Evolutionary conservation across 352 stramenopile genomes (phyloP).

Genomic region (Pythium sp.): DNA sequence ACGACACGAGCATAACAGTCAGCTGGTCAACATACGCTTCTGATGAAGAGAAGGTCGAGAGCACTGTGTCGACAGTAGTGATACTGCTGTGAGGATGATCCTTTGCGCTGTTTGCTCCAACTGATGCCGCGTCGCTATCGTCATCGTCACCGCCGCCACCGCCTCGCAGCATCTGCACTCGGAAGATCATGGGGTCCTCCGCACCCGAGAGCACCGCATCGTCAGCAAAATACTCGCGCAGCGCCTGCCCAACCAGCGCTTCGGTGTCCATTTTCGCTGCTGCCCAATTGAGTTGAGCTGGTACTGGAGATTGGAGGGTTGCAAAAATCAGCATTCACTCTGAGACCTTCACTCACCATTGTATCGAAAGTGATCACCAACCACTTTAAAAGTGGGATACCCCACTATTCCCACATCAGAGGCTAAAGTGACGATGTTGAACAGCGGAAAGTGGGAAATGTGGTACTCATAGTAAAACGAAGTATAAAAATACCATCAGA

Average conservation of each 20-base stretch:
- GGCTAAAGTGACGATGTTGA: too few species aligned
- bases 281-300: not conserved
- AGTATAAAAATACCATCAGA: too few species aligned
- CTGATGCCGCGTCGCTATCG: not conserved
- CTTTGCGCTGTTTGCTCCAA: not conserved
- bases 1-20: constrained; percentile 34
- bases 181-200: constrained; percentile 35
- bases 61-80: constrained; percentile 2
- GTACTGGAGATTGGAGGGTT: not conserved
- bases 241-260: constrained; percentile 6
- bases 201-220: constrained; percentile 26
- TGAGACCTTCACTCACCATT: too few species aligned
- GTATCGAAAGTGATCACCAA: too few species aligned
- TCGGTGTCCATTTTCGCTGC: not conserved
- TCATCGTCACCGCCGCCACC: not conserved
- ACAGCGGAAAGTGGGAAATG: too few species aligned
- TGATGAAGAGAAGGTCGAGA: constrained; percentile 20
- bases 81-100: not conserved
- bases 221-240: constrained; percentile 28
- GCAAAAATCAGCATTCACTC: not conserved
- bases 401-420: too few species aligned
- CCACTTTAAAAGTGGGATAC: too few species aligned
- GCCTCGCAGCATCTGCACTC: constrained; percentile 32
- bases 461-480: too few species aligned
- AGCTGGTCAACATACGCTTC: constrained; percentile 44